Evolutionary conservation across 169 alveolate species (phyloP).

Genomic region (Eimeria maxima): DNA sequence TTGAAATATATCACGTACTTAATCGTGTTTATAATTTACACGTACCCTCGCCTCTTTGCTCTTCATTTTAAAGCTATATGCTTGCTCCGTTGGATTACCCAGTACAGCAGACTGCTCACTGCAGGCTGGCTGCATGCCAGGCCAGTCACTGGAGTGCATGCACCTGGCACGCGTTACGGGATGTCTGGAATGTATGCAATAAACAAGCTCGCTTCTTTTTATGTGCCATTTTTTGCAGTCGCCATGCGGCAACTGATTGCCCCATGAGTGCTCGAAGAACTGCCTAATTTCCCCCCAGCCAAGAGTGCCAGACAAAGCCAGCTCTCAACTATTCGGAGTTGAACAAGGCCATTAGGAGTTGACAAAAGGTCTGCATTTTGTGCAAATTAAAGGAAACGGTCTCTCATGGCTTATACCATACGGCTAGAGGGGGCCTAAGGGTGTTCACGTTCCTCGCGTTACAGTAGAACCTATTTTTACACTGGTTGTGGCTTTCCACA

Average conservation of each 20-base stretch:
- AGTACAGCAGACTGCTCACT: background rate
- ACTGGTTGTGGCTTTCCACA: background rate
- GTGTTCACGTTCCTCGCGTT: background rate
- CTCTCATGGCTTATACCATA: background rate
- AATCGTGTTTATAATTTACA: background rate
- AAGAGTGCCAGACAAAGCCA: constrained; percentile 35
- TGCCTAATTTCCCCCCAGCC: constrained; percentile 18
- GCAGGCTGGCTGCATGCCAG: constrained; percentile 60
- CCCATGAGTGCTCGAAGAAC: constrained; percentile 46
- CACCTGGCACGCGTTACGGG: constrained; percentile 32
- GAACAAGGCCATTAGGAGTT: background rate
- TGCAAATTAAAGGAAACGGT: background rate
- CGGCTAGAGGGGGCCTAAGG: background rate
- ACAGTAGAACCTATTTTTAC: background rate
- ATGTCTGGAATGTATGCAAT: background rate
- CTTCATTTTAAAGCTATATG: background rate
- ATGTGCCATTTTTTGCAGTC: constrained; percentile 22
- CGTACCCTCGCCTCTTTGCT: background rate
- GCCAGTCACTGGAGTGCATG: constrained; percentile 67
- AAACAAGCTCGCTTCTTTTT: background rate
- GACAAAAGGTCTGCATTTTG: constrained; percentile 13
- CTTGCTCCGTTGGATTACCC: background rate
- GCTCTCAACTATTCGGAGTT: constrained; percentile 31
- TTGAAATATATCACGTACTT: background rate
- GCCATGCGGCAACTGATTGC: constrained; percentile 54